phyloP scores from a whole-genome alignment of 2,329 filamentous ascomycete genomes.

The Ophidiomyces ophidiicola region DNA sequence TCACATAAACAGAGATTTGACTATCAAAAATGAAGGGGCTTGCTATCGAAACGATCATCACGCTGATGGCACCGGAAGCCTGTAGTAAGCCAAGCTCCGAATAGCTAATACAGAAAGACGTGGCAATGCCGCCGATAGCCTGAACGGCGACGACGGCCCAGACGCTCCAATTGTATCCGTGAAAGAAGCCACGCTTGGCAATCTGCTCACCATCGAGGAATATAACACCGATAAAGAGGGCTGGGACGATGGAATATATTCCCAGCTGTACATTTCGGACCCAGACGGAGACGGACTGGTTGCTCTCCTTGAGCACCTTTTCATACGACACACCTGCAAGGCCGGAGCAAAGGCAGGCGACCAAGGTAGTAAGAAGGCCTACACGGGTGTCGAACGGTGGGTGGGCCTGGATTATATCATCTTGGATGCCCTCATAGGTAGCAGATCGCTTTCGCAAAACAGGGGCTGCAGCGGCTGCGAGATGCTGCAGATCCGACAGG shows the following conservation, averaged over 20 bases:
- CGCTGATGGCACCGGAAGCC: conserved; percentile 84
- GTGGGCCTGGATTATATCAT: conserved; percentile 42
- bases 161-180: conserved; percentile 84
- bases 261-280: conserved; percentile 88
- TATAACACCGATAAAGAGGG: conserved; percentile 72
- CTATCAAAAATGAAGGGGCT: conserved; percentile 81
- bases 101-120: conserved; percentile 68
- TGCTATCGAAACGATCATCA: conserved; percentile 72
- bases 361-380: conserved; percentile 64
- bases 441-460: conserved; percentile 59
- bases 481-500: conserved; percentile 47
- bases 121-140: conserved; percentile 70
- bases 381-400: conserved; percentile 63
- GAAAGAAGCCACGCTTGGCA: conserved; percentile 75
- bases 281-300: conserved; percentile 68
- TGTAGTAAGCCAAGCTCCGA: conserved; percentile 88
- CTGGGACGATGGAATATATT: conserved; percentile 85
- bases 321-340: conserved; percentile 60
- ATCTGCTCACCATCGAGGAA: conserved; percentile 80
- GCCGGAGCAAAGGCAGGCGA: conserved; percentile 68
- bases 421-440: conserved; percentile 77
- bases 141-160: conserved; percentile 78
- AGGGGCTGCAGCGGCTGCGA: conserved; percentile 34
- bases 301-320: conserved; percentile 81
- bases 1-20: conserved; percentile 57